Evolutionary conservation across 768 basidiomycete species (phyloP), one percentile per base, ranked within the genome.

Genomic region (Leccinum boreale): DNA sequence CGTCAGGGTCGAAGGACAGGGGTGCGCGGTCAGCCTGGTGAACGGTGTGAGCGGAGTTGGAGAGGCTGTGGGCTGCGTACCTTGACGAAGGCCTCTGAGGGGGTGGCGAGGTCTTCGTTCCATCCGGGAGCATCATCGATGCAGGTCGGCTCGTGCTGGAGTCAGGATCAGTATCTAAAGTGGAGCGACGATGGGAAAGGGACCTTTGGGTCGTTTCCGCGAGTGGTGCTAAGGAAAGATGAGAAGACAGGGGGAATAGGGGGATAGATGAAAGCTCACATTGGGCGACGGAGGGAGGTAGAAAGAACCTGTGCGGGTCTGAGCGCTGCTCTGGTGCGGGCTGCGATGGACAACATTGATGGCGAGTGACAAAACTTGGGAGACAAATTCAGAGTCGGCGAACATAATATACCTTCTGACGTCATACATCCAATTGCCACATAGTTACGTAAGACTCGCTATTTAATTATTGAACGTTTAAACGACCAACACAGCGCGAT

Each of bases 61-160:
- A 9, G 15, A 17, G 17, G n/a, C 7, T 12, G 19, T 7, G 12
- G 15, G 6, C 6, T 12, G 29, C n/a, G 49, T 49, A 82, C 87
- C 79, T 89, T 89, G 48, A 88, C 75, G 17, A 74, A 71, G 4
- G 88, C 87, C 70, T 89, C 87, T 2, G 88, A 88, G 11, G 77
- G 59, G 55, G 78, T 80, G 0, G 87, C 87, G 12, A 89, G 78
- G 24, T 70, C 68, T 62, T 89, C 87, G 59, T 88, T 88, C 87
- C 87, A 89, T 1, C 86, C 87, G 3, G 86, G 87, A 0, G 86
- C 85, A 11, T 77, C 62, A n/a, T 72, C 62, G 55, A 80, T 78
- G 10, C 81, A 78, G 69, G 63, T 82, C n/a, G 79, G 75, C 12
- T 83, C 82, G 21, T 85, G 70, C 11, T 78, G 62, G 81, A 39